phyloP scores from a whole-genome alignment of 352 stramenopile genomes.

The Globisporangium nodosum region DNA sequence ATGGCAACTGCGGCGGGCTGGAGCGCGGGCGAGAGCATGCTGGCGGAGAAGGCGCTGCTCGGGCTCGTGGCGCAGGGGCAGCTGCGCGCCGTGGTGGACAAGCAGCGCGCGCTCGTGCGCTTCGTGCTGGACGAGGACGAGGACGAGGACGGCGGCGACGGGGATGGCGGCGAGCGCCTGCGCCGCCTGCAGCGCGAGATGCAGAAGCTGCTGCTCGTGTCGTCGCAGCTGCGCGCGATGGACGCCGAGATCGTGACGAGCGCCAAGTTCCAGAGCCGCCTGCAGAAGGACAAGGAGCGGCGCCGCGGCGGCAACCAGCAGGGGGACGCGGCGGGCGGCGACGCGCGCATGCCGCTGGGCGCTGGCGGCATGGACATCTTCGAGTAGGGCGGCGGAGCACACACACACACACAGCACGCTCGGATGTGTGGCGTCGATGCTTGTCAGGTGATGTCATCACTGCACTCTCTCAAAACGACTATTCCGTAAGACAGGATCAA shows the following conservation, averaged over 20 bases:
- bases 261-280: slow-evolving; percentile 65
- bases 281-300: slow-evolving; percentile 77
- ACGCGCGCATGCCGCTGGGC: slow-evolving; percentile 18
- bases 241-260: slow-evolving; percentile 80
- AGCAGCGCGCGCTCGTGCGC: slow-evolving; percentile 71
- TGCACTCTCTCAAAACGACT: background rate
- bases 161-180: slow-evolving; percentile 27
- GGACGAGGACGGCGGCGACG: slow-evolving; percentile 32
- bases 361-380: slow-evolving; percentile 49
- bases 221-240: slow-evolving; percentile 64
- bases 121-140: slow-evolving; percentile 68
- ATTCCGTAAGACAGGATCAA: background rate
- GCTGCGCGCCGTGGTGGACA: slow-evolving; percentile 65
- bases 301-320: slow-evolving; percentile 45
- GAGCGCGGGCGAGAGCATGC: slow-evolving; percentile 20
- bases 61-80: slow-evolving; percentile 43
- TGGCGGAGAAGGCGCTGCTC: slow-evolving; percentile 60
- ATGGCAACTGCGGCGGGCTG: slow-evolving; percentile 47
- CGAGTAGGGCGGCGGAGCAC: slow-evolving; percentile 21
- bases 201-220: slow-evolving; percentile 64
- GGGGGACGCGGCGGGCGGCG: slow-evolving; percentile 25
- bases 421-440: background rate
- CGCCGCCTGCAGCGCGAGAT: slow-evolving; percentile 60
- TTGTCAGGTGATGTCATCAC: background rate
- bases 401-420: background rate